These are phyloP conservation scores for Pseudotsuga menziesii DNA, from an alignment of 75 land plant species.

Conservation along the genomic window DNA sequence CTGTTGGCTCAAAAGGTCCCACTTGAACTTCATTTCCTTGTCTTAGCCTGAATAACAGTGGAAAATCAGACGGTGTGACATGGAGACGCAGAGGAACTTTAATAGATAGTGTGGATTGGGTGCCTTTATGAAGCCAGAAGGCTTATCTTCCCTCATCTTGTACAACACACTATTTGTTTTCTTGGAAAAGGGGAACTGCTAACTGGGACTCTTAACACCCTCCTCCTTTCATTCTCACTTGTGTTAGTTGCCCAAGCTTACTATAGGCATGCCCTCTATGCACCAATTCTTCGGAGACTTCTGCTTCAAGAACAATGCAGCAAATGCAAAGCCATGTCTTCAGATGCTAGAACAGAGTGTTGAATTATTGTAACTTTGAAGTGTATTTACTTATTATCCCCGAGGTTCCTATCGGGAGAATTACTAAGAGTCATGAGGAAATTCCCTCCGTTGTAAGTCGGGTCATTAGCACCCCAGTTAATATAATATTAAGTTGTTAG, in stretches of 20 bases:
- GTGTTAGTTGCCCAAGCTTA: slow-evolving; percentile 27
- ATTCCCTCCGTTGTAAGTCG: too few species aligned
- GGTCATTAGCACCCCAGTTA: too few species aligned
- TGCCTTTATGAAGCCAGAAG: slow-evolving; percentile 29
- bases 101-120: slow-evolving; percentile 35
- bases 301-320: slow-evolving; percentile 31
- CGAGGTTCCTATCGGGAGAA: too few species aligned
- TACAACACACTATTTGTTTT: slow-evolving; percentile 26
- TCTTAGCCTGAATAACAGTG: slow-evolving; percentile 1
- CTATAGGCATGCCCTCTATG: slow-evolving; percentile 29
- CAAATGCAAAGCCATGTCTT: slow-evolving; percentile 28
- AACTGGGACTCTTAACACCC: slow-evolving; percentile 4
- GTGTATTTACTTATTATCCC: too few species aligned
- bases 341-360: slow-evolving; percentile 14
- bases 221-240: slow-evolving; percentile 16
- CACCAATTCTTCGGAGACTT: slow-evolving; percentile 36
- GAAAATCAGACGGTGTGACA: slow-evolving; percentile 13
- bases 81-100: slow-evolving; percentile 37
- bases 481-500: too few species aligned
- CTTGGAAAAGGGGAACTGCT: slow-evolving; percentile 34
- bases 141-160: slow-evolving; percentile 38
- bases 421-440: too few species aligned
- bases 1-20: slow-evolving; percentile 27
- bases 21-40: slow-evolving; percentile 31
- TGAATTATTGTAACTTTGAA: too few species aligned